These are phyloP conservation scores for Trichosanthes cucumerina DNA, from an alignment of 306 rosid genomes.

Conservation along the genomic window DNA sequence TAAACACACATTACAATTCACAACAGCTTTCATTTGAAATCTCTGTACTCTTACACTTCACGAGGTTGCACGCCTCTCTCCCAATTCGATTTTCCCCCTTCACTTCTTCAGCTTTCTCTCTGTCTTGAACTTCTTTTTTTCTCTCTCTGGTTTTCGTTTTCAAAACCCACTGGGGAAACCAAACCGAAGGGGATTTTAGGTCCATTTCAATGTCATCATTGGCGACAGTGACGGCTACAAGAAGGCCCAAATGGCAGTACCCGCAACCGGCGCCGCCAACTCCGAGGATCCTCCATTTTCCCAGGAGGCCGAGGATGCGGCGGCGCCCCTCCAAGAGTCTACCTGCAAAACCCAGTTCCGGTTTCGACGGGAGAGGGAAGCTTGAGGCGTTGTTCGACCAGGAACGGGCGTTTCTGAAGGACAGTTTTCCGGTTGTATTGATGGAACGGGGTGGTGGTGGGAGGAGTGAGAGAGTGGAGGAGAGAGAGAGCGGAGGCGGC, in stretches of 20 bases:
- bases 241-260: conserved; percentile 63
- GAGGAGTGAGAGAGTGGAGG: conserved; percentile 50
- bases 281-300: conserved; percentile 71
- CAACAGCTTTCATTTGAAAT: conserved; percentile 82
- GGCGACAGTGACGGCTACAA: conserved; percentile 24
- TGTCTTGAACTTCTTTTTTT: conserved; percentile 5
- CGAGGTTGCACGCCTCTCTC: conserved; percentile 88
- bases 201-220: conserved; percentile 27
- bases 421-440: conserved; percentile 35
- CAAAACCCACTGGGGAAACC: conserved; percentile 3
- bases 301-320: conserved; percentile 59
- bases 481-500: conserved; percentile 11
- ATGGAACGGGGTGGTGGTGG: conserved; percentile 32
- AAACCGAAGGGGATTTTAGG: not conserved
- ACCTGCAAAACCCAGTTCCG: conserved; percentile 18
- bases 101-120: conserved; percentile 14
- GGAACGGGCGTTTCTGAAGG: conserved; percentile 26
- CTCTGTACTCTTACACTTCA: conserved; percentile 50
- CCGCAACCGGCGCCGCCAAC: conserved; percentile 58
- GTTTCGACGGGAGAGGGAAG: conserved; percentile 24
- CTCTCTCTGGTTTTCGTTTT: conserved; percentile 9
- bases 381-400: conserved; percentile 53
- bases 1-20: not conserved
- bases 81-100: conserved; percentile 10
- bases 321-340: conserved; percentile 34